A percentile compares a stretch with the other conserved stretches of the same genome.
These are phyloP conservation scores for Saccharomycodes ludwigii DNA, from an alignment of 805 yeast genomes.

Conservation along the genomic window DNA sequence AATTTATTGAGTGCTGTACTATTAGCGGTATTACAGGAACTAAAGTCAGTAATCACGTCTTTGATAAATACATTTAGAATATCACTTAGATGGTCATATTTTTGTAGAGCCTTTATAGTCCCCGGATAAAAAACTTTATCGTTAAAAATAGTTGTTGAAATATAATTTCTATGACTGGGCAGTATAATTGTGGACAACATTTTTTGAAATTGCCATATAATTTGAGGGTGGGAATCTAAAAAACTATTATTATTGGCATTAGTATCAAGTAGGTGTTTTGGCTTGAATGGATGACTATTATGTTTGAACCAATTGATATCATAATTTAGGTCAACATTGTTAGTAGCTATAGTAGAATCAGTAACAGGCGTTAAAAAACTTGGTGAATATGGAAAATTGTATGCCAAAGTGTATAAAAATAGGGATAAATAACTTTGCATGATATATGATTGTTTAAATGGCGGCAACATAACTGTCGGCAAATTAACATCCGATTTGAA, in stretches of 20 bases:
- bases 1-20: too few relatives aligned
- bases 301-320: constrained; percentile 18
- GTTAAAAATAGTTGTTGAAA: constrained; percentile 13
- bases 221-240: constrained; percentile 13
- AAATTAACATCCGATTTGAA: constrained; percentile 10
- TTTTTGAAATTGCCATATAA: constrained; percentile 19
- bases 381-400: constrained; percentile 15
- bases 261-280: constrained; percentile 8
- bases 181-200: constrained; percentile 14
- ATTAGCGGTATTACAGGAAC: too few relatives aligned
- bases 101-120: constrained; percentile 10
- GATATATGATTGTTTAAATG: constrained; percentile 14
- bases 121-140: constrained; percentile 13
- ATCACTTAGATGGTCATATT: constrained; percentile 19
- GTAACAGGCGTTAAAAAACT: constrained; percentile 17
- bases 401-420: constrained; percentile 15
- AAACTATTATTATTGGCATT: constrained; percentile 3
- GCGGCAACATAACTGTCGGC: constrained; percentile 17
- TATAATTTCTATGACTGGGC: constrained; percentile 14
- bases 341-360: too few relatives aligned
- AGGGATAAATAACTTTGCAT: constrained; percentile 20
- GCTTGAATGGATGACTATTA: constrained; percentile 3
- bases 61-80: constrained; percentile 19
- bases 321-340: constrained; percentile 14
- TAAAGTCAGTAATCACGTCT: constrained; percentile 13